phyloP scores from a whole-genome alignment of 768 basidiomycete genomes.

The Boletellus emodensis region DNA sequence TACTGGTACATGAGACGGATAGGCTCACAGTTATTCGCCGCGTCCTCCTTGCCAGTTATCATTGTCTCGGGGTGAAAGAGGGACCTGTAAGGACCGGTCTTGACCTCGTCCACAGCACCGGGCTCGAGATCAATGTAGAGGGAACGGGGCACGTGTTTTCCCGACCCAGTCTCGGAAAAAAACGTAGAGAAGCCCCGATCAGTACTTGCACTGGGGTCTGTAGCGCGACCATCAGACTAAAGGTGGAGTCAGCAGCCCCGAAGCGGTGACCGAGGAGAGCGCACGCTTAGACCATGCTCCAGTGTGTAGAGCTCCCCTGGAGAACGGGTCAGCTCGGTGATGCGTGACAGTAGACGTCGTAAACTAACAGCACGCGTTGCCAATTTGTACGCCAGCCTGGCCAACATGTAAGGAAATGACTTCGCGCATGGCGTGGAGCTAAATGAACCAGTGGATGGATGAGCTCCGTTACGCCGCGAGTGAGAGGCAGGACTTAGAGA shows the following conservation, averaged over 20 bases:
- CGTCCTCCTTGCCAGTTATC: constrained; percentile 97
- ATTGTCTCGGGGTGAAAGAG: constrained; percentile 98
- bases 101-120: constrained; percentile 93
- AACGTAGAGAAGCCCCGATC: constrained; percentile 96
- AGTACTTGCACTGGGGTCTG: constrained; percentile 45
- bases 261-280: constrained; percentile 27
- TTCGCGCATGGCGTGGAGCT: constrained; percentile 63
- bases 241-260: constrained; percentile 10
- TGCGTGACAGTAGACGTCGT: constrained; percentile 2
- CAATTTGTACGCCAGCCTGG: constrained; percentile 93
- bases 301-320: constrained; percentile 97
- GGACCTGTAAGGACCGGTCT: constrained; percentile 84
- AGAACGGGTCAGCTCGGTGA: constrained; percentile 10
- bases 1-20: not conserved
- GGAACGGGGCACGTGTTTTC: constrained; percentile 94
- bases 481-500: too few species aligned
- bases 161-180: constrained; percentile 92
- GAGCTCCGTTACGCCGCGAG: too few species aligned
- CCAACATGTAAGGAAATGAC: constrained; percentile 96
- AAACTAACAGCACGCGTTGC: constrained; percentile 91
- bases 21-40: constrained; percentile 94
- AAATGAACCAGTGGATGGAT: constrained; percentile 8
- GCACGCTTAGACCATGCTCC: constrained; percentile 92
- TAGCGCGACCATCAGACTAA: constrained; percentile 89
- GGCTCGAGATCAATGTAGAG: constrained; percentile 97